A percentile compares a stretch with the other conserved stretches of the same genome.
Evolutionary conservation across 768 basidiomycete genomes (phyloP).

Genomic region (Saitozyma podzolica): DNA sequence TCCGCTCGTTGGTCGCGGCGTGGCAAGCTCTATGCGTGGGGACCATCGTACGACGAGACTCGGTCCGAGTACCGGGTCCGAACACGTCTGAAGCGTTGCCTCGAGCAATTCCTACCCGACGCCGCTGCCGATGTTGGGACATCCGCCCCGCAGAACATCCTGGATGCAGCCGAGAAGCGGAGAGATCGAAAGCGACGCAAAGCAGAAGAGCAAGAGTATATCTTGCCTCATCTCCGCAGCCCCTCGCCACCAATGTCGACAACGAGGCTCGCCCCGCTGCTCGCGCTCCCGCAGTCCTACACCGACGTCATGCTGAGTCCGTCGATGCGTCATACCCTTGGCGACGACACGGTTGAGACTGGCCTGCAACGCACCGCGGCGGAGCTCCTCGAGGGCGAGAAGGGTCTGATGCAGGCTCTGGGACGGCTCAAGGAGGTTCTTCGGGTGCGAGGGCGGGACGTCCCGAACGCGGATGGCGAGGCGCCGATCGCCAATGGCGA

Average conservation of each 20-base stretch:
- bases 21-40: conserved; percentile 52
- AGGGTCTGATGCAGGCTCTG: conserved; percentile 42
- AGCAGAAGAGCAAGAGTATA: conserved; percentile 15
- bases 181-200: conserved; percentile 21
- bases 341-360: conserved; percentile 48
- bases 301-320: conserved; percentile 48
- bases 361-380: conserved; percentile 50
- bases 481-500: conserved; percentile 4
- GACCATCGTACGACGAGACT: conserved; percentile 45
- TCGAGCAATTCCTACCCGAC: conserved; percentile 39
- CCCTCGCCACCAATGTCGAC: conserved; percentile 41
- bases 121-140: conserved; percentile 39
- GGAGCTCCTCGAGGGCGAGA: conserved; percentile 52
- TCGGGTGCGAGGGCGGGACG: conserved; percentile 28
- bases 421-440: conserved; percentile 44
- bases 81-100: conserved; percentile 33
- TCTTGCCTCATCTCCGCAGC: conserved; percentile 43
- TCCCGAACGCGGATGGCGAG: conserved; percentile 8
- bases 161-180: conserved; percentile 14
- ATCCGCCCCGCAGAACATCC: conserved; percentile 28
- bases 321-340: conserved; percentile 50
- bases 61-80: conserved; percentile 27
- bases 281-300: conserved; percentile 46
- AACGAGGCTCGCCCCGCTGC: conserved; percentile 28
- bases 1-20: conserved; percentile 42